Percentiles rank a stretch among this genome's conserved stretches.
These are phyloP conservation scores for Leptographium wingfieldii DNA, from an alignment of 2,329 filamentous ascomycete species.

Conservation along the genomic window DNA sequence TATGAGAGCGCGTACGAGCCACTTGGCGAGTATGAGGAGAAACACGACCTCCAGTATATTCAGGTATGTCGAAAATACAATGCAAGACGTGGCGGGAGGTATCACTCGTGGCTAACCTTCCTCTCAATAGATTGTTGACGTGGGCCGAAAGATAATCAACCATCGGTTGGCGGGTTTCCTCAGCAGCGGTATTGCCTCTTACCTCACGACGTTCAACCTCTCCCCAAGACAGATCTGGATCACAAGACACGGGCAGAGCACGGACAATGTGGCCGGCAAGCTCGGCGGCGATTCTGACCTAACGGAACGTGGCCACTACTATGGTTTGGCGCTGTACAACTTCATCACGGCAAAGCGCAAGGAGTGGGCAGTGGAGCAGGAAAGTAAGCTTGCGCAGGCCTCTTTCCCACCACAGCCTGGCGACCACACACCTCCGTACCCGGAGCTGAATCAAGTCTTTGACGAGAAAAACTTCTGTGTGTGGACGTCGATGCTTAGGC, in stretches of 20 bases:
- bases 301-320: slow-evolving; percentile 66
- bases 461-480: slow-evolving; percentile 89
- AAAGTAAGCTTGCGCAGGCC: slow-evolving; percentile 60
- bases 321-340: slow-evolving; percentile 63
- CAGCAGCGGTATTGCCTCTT: slow-evolving; percentile 83
- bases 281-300: slow-evolving; percentile 84
- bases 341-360: slow-evolving; percentile 75
- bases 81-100: not conserved
- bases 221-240: slow-evolving; percentile 97
- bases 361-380: slow-evolving; percentile 73
- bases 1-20: slow-evolving; percentile 93
- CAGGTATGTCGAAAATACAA: slow-evolving; percentile 33
- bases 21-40: slow-evolving; percentile 81
- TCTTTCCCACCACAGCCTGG: slow-evolving; percentile 85
- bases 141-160: slow-evolving; percentile 85
- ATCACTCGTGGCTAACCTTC: not conserved
- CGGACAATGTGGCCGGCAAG: slow-evolving; percentile 76
- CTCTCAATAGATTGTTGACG: slow-evolving; percentile 70
- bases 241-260: slow-evolving; percentile 82
- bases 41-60: slow-evolving; percentile 84
- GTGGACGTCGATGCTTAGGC: slow-evolving; percentile 94
- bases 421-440: slow-evolving; percentile 89
- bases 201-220: slow-evolving; percentile 92
- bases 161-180: slow-evolving; percentile 87
- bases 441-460: slow-evolving; percentile 58